phyloP scores from a whole-genome alignment of 1,139 yeast genomes.

The Suhomyces yuchorum region DNA sequence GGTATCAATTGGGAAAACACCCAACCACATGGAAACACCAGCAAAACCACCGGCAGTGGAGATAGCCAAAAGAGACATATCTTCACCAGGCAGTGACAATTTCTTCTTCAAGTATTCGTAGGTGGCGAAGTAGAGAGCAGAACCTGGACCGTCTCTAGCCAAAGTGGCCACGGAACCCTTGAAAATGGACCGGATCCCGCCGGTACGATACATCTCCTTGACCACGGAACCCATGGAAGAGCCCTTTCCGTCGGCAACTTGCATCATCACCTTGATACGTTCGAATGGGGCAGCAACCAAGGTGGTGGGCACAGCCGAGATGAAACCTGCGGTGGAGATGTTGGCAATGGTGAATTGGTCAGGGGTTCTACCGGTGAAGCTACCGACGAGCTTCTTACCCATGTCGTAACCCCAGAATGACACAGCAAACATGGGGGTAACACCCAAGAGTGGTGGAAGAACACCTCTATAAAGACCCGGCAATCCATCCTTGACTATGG shows the following conservation, averaged over 20 bases:
- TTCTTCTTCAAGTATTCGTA: slow-evolving; percentile 77
- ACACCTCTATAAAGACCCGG: slow-evolving; percentile 86
- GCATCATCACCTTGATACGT: slow-evolving; percentile 92
- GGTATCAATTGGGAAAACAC: slow-evolving; percentile 95
- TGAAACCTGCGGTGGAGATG: slow-evolving; percentile 91
- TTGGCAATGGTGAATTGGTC: slow-evolving; percentile 62
- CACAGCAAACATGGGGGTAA: slow-evolving; percentile 97
- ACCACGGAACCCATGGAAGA: slow-evolving; percentile 64
- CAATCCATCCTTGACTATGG: slow-evolving; percentile 72
- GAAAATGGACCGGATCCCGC: slow-evolving; percentile 83
- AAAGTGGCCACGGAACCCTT: slow-evolving; percentile 91
- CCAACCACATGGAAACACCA: slow-evolving; percentile 96
- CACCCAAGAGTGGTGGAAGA: slow-evolving; percentile 87
- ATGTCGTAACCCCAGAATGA: slow-evolving; percentile 98
- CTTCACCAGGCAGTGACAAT: slow-evolving; percentile 57
- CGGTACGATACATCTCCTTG: slow-evolving; percentile 69
- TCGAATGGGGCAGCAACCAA: slow-evolving; percentile 96
- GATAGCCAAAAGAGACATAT: slow-evolving; percentile 70
- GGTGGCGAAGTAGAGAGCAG: slow-evolving; percentile 95
- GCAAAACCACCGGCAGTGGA: slow-evolving; percentile 93
- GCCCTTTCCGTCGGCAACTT: slow-evolving; percentile 61
- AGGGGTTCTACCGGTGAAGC: slow-evolving; percentile 41
- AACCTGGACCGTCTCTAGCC: slow-evolving; percentile 97
- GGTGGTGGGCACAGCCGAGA: slow-evolving; percentile 93
- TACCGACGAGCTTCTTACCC: slow-evolving; percentile 74